These are phyloP conservation scores for Gastrolobium villosum DNA, from an alignment of 306 rosid species.

Conservation along the genomic window DNA sequence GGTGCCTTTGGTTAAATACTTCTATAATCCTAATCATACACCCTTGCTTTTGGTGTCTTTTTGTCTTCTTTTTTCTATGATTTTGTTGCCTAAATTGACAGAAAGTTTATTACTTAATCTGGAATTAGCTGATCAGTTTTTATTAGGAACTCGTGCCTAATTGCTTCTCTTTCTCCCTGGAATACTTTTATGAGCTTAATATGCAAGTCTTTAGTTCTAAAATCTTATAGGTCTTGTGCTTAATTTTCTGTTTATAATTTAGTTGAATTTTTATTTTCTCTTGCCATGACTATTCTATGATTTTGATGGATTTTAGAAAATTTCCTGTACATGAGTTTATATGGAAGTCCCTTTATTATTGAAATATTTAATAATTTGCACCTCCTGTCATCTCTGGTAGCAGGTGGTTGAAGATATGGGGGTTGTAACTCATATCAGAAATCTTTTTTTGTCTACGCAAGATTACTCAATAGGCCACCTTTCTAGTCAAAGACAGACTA, in stretches of 20 bases:
- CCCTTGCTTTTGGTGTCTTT: background rate
- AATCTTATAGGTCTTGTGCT: conserved; percentile 6
- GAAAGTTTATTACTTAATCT: background rate
- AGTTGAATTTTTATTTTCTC: background rate
- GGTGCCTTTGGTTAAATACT: too few relatives aligned
- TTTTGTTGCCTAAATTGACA: background rate
- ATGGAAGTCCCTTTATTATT: conserved; percentile 33
- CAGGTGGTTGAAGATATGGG: conserved; percentile 86
- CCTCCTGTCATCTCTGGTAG: conserved; percentile 41
- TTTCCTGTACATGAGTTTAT: conserved; percentile 17
- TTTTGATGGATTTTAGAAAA: conserved; percentile 30
- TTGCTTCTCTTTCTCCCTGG: conserved; percentile 4
- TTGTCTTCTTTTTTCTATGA: background rate
- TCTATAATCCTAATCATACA: background rate
- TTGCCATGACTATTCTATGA: conserved; percentile 28
- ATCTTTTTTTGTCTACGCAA: conserved; percentile 68
- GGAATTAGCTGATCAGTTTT: conserved; percentile 16
- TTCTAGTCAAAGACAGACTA: conserved; percentile 57
- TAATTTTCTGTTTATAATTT: conserved; percentile 8
- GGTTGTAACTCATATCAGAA: conserved; percentile 70
- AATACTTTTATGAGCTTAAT: background rate
- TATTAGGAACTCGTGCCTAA: background rate
- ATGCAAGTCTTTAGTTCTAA: conserved; percentile 18
- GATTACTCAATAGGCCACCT: conserved; percentile 56
- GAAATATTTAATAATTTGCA: conserved; percentile 37